A percentile compares a stretch with the other conserved stretches of the same genome.
Conservation (phyloP, 1,284 basidiomycete species). For the Golubevia pallescens region DNA sequence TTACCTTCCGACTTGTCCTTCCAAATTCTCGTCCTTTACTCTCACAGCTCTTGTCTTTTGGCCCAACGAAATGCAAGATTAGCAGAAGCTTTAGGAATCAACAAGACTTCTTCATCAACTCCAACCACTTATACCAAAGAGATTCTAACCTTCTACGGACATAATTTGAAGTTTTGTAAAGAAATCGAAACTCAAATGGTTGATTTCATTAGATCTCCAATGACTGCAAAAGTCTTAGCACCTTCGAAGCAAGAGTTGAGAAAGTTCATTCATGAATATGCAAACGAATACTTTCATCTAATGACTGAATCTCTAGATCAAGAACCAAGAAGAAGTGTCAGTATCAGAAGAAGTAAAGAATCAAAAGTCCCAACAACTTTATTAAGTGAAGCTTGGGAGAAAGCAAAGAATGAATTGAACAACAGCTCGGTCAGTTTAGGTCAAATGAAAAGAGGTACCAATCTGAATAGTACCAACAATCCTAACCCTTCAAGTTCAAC, state of each 20-base stretch:
- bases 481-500: conserved; percentile 13
- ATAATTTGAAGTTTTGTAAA: conserved; percentile 30
- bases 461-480: conserved; percentile 12
- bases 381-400: conserved; percentile 31
- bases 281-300: conserved; percentile 33
- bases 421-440: conserved; percentile 22
- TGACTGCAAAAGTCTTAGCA: conserved; percentile 40
- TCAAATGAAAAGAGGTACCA: conserved; percentile 24
- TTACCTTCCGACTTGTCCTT: no score
- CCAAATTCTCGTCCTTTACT: no score
- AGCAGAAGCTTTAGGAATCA: conserved; percentile 57
- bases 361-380: conserved; percentile 42
- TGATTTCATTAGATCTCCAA: conserved; percentile 56
- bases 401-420: background rate
- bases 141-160: conserved; percentile 38
- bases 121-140: conserved; percentile 29
- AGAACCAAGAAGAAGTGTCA: conserved; percentile 45
- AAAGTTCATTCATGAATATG: conserved; percentile 49
- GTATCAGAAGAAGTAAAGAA: conserved; percentile 43
- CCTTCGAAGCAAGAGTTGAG: conserved; percentile 36
- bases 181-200: conserved; percentile 44
- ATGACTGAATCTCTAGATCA: conserved; percentile 41
- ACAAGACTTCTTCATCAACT: conserved; percentile 28
- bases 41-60: conserved; percentile 29
- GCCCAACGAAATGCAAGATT: conserved; percentile 60